Evolutionary conservation across 495 filamentous ascomycete genomes (phyloP), one percentile per base, ranked within the genome.

Genomic region (Copromyces sp.): DNA sequence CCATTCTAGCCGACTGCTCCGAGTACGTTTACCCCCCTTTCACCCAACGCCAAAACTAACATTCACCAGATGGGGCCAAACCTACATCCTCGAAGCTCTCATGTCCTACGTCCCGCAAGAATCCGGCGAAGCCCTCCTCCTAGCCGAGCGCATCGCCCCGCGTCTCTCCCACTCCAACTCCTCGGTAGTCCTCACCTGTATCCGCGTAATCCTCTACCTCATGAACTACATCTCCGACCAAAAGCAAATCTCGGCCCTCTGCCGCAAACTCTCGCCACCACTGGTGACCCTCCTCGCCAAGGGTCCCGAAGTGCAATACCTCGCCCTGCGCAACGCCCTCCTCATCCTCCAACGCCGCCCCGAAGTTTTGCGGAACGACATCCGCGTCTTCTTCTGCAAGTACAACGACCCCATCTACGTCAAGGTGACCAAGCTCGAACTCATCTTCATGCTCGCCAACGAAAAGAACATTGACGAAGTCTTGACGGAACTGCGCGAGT

Each of bases 321-420:
- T 99, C 65, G 95, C 95, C 29, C 83, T 99, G 70, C 85, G 95
- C 69, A 99, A 99, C 78, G 98, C 98, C 78, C 95, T 98, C 74
- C 89, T 99, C 65, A 85, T 99, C 6, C 86, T 99, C 41, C 95
- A 99, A 81, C 94, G 97, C 75, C 93, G 97, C 76, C 94, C 95
- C 3, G 94, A 97, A 78, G 97, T 99, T 69, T 85, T 99, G 2
- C 95, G 92, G 83, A 98, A 98, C 80, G 95, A 99, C 82, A 90
- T 99, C 69, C 90, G 95, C 68, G 95, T 99, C 3, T 99, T 99
- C 84, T 99, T 98, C 84, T 99, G 95, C 90, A 99, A 99, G 84
- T 99, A 99, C 84, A 98, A 99, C 80, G 95, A 99, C 78, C 95
- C 95, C 2, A 94, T 93, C 17, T 99, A 99, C 78, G 91, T 99